These are phyloP conservation scores for Xylaria venustula DNA, from an alignment of 495 filamentous ascomycete species.

Conservation along the genomic window DNA sequence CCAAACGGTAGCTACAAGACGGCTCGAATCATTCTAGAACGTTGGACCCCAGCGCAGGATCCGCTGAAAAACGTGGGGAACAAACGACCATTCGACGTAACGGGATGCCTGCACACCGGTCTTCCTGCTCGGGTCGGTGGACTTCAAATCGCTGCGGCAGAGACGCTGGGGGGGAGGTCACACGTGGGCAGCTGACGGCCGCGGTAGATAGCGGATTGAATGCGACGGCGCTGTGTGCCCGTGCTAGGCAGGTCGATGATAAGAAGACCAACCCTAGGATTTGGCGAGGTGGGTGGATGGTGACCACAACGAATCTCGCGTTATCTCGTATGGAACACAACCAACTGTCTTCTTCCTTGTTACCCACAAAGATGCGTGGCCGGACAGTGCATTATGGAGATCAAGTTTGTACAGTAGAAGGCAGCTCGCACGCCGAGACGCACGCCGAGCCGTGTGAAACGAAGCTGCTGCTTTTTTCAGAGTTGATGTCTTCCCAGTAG, in stretches of 20 bases:
- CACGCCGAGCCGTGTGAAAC: slow-evolving; percentile 3
- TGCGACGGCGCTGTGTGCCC: slow-evolving; percentile 9
- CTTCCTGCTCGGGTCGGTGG: slow-evolving; percentile 7
- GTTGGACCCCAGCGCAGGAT: slow-evolving; percentile 12
- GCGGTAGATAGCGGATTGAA: slow-evolving; percentile 2
- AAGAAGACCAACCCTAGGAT: slow-evolving; percentile 5
- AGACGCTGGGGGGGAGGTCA: neutral
- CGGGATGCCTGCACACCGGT: slow-evolving; percentile 15
- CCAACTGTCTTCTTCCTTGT: slow-evolving; percentile 1
- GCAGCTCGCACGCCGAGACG: slow-evolving; percentile 8
- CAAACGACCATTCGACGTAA: slow-evolving; percentile 9
- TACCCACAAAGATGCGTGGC: neutral
- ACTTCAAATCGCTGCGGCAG: neutral
- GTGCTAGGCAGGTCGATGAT: slow-evolving; percentile 13
- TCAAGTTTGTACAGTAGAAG: neutral
- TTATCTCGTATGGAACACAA: neutral
- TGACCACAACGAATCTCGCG: neutral
- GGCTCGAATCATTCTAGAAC: slow-evolving; percentile 18
- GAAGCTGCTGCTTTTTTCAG: neutral
- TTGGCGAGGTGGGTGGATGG: slow-evolving; percentile 12
- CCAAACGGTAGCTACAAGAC: neutral
- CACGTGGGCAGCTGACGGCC: slow-evolving; percentile 14
- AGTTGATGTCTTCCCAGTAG: neutral
- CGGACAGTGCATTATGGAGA: neutral
- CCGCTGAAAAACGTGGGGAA: slow-evolving; percentile 17